Base-by-base conservation (phyloP, 148 eudicot species). In the Simmondsia chinensis region DNA sequence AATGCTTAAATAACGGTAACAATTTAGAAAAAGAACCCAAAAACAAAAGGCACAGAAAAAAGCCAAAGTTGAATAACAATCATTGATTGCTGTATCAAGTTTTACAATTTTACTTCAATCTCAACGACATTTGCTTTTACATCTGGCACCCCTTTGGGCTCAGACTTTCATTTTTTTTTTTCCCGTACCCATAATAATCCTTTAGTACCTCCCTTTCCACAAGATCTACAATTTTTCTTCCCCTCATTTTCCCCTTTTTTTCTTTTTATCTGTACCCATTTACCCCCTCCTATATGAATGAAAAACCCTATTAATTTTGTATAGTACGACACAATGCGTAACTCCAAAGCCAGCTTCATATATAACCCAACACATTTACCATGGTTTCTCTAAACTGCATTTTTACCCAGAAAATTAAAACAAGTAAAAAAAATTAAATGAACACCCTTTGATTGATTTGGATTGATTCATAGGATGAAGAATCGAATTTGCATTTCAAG, bases 271-370 rank as follows among this genome's bases (percentile, higher is more conserved):
- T 33, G 8, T 46, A 27, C 9, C 24, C 52, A 20, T 13, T 31
- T 40, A 48, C 27, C 13, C 20, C 46, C 26, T 20, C 17, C 26
- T 33, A 32, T 46, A 53, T 14, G 14, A 21, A 31, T 61, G 25
- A 39, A 17, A 48, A 9, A n/a, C n/a, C n/a, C n/a, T 43, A 37
- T 20, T 54, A 63, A 38, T 64, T 56, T 64, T 59, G 43, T 72
- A 54, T 68, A 53, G 57, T 69, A 65, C 59, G 56, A 68, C 59
- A n/a, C n/a, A n/a, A n/a, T n/a, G n/a, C n/a, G n/a, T n/a, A n/a
- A n/a, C n/a, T n/a, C n/a, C n/a, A n/a, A n/a, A n/a, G n/a, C n/a
- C n/a, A n/a, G n/a, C n/a, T n/a, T n/a, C n/a, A n/a, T n/a, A n/a
- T n/a, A n/a, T n/a, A n/a, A n/a, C n/a, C n/a, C n/a, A n/a, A n/a